Base-by-base conservation (phyloP, 108 stramenopile genomes). In the Parietichytrium sp. region DNA sequence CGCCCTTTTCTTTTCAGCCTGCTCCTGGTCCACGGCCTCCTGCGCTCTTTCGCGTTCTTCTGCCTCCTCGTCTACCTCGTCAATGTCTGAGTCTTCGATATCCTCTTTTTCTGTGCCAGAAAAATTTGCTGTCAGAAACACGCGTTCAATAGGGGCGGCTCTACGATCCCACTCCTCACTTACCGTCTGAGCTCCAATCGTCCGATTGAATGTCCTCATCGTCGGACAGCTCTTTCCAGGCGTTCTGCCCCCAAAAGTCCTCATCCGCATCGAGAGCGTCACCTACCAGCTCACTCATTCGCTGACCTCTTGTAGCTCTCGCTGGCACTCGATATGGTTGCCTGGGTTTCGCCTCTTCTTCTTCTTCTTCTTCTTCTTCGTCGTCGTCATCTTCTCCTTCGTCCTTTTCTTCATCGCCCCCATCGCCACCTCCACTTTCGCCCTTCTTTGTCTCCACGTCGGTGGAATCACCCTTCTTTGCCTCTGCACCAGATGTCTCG, bases 181-280 rank as follows among this genome's bases (percentile, higher is more conserved):
- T 84, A 83, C 84, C 54, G 42, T 86, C 85, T 29, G 82, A 80
- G 47, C 80, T 81, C 79, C 80, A 85, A n/a, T 86, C 85, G 29
- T 84, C 61, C 2, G 61, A 72, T 2, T 45, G 61, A 27, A 72
- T 72, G 42, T 72, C 82, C 42, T 86, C 85, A 7, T 82, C 85
- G 4, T 79, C 85, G 13, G 85, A 84, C 50, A 54, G 52, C 18
- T 80, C 79, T n/a, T 84, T 82, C 86, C 86, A 86, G 12, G 85
- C 86, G 36, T 84, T 79, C 47, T 86, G 86, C 13, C 79, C 83
- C 86, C 86, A 86, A 83, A 86, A 86, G 79, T 83, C 85, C 52
- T 85, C 36, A 79, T 86, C 86, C 15, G 84, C 85, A 25, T 86
- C 86, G 7, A 83, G 83, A 27, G 85, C 86, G n/a, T 86, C 86